phyloP scores from a whole-genome alignment of 2,329 filamentous ascomycete species.

The Ascochyta lentis region DNA sequence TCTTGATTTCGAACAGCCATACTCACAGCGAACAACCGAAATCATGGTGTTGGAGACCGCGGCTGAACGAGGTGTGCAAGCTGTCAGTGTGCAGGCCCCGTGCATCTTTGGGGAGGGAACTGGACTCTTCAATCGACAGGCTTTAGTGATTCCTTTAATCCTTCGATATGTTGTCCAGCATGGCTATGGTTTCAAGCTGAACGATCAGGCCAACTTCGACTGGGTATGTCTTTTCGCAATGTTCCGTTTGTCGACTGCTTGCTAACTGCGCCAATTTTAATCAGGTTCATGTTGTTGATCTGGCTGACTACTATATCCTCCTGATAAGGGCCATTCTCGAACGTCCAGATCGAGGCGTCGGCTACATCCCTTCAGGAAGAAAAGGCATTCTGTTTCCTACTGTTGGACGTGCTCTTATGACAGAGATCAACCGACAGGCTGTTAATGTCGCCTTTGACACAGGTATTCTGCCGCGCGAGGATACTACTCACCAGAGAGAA shows the following conservation, averaged over 20 bases:
- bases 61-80: conserved; percentile 17
- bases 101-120: conserved; percentile 26
- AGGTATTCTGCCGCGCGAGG: conserved; percentile 20
- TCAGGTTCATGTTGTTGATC: conserved; percentile 19
- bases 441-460: conserved; percentile 24
- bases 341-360: conserved; percentile 21
- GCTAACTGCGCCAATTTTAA: neutral
- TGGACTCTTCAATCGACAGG: conserved; percentile 23
- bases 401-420: conserved; percentile 18
- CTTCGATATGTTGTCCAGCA: conserved; percentile 24
- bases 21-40: conserved; percentile 24
- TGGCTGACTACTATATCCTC: conserved; percentile 24
- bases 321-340: conserved; percentile 24
- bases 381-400: conserved; percentile 23
- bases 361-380: conserved; percentile 20
- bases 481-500: conserved; percentile 22
- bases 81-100: conserved; percentile 23
- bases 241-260: neutral
- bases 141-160: conserved; percentile 22
- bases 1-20: conserved; percentile 14
- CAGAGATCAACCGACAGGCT: conserved; percentile 20
- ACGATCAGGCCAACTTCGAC: conserved; percentile 29
- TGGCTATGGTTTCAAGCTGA: conserved; percentile 27
- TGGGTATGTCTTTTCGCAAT: conserved; percentile 5
- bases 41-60: conserved; percentile 18